Conservation (phyloP, 139 green algal species). For the Closterium sp. region DNA sequence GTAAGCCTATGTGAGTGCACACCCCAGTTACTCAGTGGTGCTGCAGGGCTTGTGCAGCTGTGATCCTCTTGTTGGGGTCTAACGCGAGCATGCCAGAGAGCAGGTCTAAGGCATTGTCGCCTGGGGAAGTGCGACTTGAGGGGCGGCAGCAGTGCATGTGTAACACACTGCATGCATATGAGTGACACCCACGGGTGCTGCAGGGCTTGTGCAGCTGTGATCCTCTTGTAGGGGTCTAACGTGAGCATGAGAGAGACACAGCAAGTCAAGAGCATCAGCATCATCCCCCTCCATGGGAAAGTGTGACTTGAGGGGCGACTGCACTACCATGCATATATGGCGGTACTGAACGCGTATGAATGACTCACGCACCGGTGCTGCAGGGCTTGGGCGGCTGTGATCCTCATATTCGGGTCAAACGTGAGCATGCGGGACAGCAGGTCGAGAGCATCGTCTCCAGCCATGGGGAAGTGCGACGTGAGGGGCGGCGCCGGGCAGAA, state of each 20-base stretch:
- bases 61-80: slow-evolving; percentile 8
- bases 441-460: slow-evolving; percentile 29
- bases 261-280: slow-evolving; percentile 44
- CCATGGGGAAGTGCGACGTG: not conserved
- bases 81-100: slow-evolving; percentile 39
- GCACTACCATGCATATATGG: too few species aligned
- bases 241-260: slow-evolving; percentile 40
- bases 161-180: too few species aligned
- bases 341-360: too few species aligned
- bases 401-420: slow-evolving; percentile 6
- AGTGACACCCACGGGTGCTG: not conserved
- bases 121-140: slow-evolving; percentile 10
- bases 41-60: too few species aligned
- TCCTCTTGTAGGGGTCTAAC: slow-evolving; percentile 16
- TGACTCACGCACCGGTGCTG: not conserved
- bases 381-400: not conserved
- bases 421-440: slow-evolving; percentile 39
- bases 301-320: not conserved
- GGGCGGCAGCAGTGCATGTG: not conserved
- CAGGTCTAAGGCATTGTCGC: slow-evolving; percentile 26
- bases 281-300: slow-evolving; percentile 30
- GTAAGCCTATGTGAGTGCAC: too few species aligned
- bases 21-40: too few species aligned
- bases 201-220: not conserved
- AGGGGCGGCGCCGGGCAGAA: too few species aligned